These are phyloP conservation scores for Huiozyma sinensis DNA, from an alignment of 805 yeast genomes.

Conservation along the genomic window DNA sequence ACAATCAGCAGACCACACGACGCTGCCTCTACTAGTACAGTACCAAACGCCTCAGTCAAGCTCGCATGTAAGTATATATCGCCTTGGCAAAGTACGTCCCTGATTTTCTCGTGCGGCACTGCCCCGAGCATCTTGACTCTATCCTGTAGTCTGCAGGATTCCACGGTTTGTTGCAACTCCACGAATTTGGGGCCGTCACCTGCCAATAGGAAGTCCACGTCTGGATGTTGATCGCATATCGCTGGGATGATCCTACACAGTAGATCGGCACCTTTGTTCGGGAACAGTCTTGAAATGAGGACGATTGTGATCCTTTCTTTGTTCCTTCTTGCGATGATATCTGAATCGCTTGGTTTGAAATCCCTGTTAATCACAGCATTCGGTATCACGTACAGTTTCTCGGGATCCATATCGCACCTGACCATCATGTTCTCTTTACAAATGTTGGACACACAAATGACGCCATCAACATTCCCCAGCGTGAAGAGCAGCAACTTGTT, in stretches of 20 bases:
- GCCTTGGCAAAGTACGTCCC: slow-evolving; percentile 88
- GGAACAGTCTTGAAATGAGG: slow-evolving; percentile 81
- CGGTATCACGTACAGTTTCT: slow-evolving; percentile 79
- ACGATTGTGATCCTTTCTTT: slow-evolving; percentile 63
- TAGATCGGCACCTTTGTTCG: slow-evolving; percentile 94
- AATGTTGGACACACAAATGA: slow-evolving; percentile 93
- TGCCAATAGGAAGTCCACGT: slow-evolving; percentile 75
- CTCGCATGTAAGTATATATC: slow-evolving; percentile 91
- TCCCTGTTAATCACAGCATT: slow-evolving; percentile 86
- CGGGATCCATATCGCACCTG: slow-evolving; percentile 73
- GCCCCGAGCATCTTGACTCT: slow-evolving; percentile 79
- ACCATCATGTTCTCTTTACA: slow-evolving; percentile 93
- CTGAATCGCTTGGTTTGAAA: slow-evolving; percentile 40
- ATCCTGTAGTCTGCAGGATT: slow-evolving; percentile 72
- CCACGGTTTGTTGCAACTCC: slow-evolving; percentile 93
- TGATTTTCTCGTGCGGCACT: slow-evolving; percentile 82
- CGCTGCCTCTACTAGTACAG: slow-evolving; percentile 94
- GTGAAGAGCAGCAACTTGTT: slow-evolving; percentile 81
- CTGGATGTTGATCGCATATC: slow-evolving; percentile 52
- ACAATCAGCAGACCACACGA: slow-evolving; percentile 90
- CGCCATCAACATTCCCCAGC: slow-evolving; percentile 77
- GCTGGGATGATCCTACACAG: slow-evolving; percentile 76
- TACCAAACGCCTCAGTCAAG: slow-evolving; percentile 94
- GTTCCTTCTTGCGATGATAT: neutral
- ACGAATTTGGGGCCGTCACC: slow-evolving; percentile 96